These are phyloP conservation scores for Sporothrix euskadiensis DNA, from an alignment of 2,329 filamentous ascomycete genomes.

Conservation along the genomic window DNA sequence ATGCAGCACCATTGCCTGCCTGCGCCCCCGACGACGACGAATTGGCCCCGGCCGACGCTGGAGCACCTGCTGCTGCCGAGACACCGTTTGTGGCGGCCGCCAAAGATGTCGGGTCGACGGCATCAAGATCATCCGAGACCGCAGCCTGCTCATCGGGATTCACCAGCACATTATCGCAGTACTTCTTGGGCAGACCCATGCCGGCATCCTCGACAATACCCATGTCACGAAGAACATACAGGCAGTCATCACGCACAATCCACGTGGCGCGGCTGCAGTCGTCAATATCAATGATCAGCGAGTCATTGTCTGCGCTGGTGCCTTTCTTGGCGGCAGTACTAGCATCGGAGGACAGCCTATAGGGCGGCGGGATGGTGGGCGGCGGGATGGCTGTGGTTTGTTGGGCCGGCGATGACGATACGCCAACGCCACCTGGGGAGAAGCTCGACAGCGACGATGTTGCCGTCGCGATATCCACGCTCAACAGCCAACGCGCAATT, in stretches of 20 bases:
- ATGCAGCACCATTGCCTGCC: not conserved
- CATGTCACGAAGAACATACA: conserved; percentile 78
- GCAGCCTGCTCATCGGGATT: not conserved
- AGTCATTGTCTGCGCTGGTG: conserved; percentile 30
- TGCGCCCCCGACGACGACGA: not conserved
- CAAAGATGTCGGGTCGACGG: conserved; percentile 6
- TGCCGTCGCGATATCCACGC: conserved; percentile 38
- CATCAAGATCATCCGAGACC: not conserved
- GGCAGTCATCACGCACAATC: conserved; percentile 82
- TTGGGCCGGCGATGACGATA: not conserved
- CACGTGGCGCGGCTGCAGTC: conserved; percentile 76
- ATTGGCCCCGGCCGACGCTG: not conserved
- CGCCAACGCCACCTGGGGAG: not conserved
- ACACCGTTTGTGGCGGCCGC: not conserved
- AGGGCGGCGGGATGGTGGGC: not conserved
- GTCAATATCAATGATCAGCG: conserved; percentile 63
- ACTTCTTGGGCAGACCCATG: conserved; percentile 43
- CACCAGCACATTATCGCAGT: conserved; percentile 24
- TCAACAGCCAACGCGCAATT: conserved; percentile 68
- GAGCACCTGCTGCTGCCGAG: conserved; percentile 24
- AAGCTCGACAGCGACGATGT: not conserved
- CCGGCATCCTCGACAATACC: conserved; percentile 63
- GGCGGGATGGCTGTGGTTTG: not conserved
- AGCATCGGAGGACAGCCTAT: not conserved
- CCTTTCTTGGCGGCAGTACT: not conserved